These are phyloP conservation scores for Boletus sensibilis DNA, from an alignment of 768 basidiomycete genomes.

Conservation along the genomic window DNA sequence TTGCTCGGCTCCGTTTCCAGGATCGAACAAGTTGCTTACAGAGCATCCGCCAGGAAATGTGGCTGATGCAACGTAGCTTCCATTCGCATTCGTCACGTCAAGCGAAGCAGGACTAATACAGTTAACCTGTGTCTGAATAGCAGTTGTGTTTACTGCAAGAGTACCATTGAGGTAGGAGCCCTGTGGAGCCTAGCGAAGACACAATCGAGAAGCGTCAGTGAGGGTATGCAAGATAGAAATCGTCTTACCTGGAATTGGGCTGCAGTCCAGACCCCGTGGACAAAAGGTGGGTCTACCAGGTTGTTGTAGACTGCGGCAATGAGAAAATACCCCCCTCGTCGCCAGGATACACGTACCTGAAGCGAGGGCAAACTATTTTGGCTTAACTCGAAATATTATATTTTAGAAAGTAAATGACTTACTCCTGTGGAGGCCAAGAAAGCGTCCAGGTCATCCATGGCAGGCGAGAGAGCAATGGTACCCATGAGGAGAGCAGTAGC, in stretches of 20 bases:
- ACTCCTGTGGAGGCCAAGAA: conserved; percentile 64
- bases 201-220: neutral
- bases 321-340: neutral
- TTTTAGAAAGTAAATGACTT: conserved; percentile 16
- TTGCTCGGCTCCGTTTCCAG: conserved; percentile 41
- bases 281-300: conserved; percentile 59
- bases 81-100: conserved; percentile 20
- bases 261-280: conserved; percentile 50
- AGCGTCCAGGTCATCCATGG: conserved; percentile 44
- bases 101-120: conserved; percentile 43
- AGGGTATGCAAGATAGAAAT: neutral
- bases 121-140: conserved; percentile 42
- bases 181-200: conserved; percentile 40
- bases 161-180: conserved; percentile 50
- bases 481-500: conserved; percentile 41
- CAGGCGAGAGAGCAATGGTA: conserved; percentile 45
- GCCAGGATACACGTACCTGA: conserved; percentile 19
- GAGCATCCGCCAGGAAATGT: conserved; percentile 51
- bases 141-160: conserved; percentile 52
- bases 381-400: neutral
- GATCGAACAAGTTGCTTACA: conserved; percentile 37
- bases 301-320: conserved; percentile 32
- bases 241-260: conserved; percentile 48
- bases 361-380: conserved; percentile 36
- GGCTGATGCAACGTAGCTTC: conserved; percentile 41